Evolutionary conservation across 2,329 filamentous ascomycete genomes (phyloP).

Genomic region (Aspergillus novoparasiticus): DNA sequence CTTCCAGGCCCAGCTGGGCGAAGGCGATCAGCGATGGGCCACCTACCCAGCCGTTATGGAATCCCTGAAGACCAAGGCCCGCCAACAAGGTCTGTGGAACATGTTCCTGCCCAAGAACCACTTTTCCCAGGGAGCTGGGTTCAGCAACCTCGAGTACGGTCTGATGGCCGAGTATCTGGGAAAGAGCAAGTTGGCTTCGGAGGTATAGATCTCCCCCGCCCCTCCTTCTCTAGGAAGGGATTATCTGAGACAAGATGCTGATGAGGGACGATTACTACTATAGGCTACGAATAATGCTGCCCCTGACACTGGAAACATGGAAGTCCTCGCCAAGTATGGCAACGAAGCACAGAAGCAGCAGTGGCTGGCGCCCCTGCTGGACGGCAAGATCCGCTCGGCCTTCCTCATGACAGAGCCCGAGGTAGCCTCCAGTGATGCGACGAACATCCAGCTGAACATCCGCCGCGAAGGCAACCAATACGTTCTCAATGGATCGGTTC

Average conservation of each 20-base stretch:
- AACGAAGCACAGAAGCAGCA: slow-evolving; percentile 79
- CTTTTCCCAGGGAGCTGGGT: slow-evolving; percentile 93
- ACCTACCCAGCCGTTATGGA: slow-evolving; percentile 80
- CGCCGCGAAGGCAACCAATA: slow-evolving; percentile 82
- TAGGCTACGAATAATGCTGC: slow-evolving; percentile 84
- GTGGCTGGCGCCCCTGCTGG: slow-evolving; percentile 80
- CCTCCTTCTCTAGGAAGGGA: neutral
- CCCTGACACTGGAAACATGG: slow-evolving; percentile 94
- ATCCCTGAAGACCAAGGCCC: slow-evolving; percentile 82
- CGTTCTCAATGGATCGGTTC: slow-evolving; percentile 81
- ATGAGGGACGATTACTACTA: neutral
- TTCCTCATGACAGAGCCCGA: slow-evolving; percentile 95
- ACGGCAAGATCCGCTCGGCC: slow-evolving; percentile 82
- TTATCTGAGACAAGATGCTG: neutral
- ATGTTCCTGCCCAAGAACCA: slow-evolving; percentile 95
- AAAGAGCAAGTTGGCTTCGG: slow-evolving; percentile 78
- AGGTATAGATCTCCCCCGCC: slow-evolving; percentile 46
- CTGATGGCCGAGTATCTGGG: slow-evolving; percentile 96
- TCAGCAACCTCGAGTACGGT: slow-evolving; percentile 94
- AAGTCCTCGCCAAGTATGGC: slow-evolving; percentile 89
- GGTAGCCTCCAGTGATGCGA: slow-evolving; percentile 86
- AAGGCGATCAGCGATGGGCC: slow-evolving; percentile 76
- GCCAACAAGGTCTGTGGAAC: slow-evolving; percentile 89
- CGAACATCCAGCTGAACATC: slow-evolving; percentile 86
- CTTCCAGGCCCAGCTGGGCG: slow-evolving; percentile 76